A percentile compares a stretch with the other conserved stretches of the same genome.
phyloP scores from a whole-genome alignment of 1,139 yeast species.

The Trichomonascaceae sp. region DNA sequence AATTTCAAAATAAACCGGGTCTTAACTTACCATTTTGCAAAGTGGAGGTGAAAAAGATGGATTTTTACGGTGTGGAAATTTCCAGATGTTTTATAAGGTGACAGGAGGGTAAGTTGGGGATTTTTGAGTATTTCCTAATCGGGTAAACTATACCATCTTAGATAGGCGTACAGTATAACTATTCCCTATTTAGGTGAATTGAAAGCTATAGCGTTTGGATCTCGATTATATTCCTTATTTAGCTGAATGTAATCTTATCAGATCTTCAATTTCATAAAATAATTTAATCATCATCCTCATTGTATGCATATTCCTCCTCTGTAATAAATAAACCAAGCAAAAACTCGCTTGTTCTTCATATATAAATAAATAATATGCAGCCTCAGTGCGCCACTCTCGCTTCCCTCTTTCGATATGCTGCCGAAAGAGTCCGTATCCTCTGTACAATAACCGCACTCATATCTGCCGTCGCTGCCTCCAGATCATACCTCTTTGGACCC shows the following conservation, averaged over 20 bases:
- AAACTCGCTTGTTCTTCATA: neutral
- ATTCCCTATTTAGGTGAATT: too few species aligned
- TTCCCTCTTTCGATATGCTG: conserved; percentile 16
- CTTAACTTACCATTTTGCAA: neutral
- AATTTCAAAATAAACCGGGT: neutral
- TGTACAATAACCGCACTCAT: conserved; percentile 73
- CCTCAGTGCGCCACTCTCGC: too few species aligned
- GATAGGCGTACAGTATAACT: too few species aligned
- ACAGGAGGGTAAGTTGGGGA: conserved; percentile 4
- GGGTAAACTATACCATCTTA: too few species aligned
- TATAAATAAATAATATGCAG: neutral
- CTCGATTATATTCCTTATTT: too few species aligned
- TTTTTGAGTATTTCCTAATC: neutral
- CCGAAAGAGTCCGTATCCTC: conserved; percentile 38
- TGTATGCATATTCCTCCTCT: neutral
- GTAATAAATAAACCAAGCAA: neutral
- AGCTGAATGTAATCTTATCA: too few species aligned
- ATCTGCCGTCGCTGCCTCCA: conserved; percentile 61
- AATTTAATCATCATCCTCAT: too few species aligned
- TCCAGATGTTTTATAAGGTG: conserved; percentile 5
- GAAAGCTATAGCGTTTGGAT: too few species aligned
- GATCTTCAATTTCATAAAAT: too few species aligned
- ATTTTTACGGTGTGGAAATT: conserved; percentile 4
- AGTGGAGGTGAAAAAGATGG: neutral
- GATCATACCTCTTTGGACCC: conserved; percentile 72